Percentiles rank a stretch among this genome's conserved stretches.
Conservation (phyloP, 2,329 filamentous ascomycete genomes). For the Neofusicoccum kwambonambiense region DNA sequence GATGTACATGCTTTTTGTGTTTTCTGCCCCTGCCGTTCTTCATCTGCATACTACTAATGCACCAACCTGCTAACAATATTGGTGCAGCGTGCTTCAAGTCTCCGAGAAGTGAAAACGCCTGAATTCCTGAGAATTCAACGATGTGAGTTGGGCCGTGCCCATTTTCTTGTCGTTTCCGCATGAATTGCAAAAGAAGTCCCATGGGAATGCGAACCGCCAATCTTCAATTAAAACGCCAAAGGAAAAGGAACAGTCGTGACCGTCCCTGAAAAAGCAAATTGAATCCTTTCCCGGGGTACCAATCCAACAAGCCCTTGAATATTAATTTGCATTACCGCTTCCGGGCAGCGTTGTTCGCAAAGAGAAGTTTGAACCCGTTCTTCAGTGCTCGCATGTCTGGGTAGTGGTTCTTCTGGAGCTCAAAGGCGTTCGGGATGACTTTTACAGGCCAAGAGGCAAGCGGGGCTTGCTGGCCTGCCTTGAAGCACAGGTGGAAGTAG, state of each 20-base stretch:
- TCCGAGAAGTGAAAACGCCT: not conserved
- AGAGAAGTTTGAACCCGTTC: conserved; percentile 93
- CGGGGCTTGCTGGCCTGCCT: conserved; percentile 73
- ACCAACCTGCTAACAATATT: not conserved
- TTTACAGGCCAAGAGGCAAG: conserved; percentile 82
- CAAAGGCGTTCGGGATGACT: conserved; percentile 88
- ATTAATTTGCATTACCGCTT: not conserved
- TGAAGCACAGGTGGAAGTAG: conserved; percentile 96
- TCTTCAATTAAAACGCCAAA: conserved; percentile 7
- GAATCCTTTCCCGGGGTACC: not conserved
- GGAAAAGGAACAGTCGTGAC: not conserved
- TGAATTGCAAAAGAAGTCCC: not conserved
- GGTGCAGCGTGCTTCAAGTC: not conserved
- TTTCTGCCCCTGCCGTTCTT: not conserved
- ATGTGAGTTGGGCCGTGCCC: not conserved
- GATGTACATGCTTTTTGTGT: conserved; percentile 1
- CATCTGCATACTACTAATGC: not conserved
- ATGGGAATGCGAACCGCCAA: not conserved
- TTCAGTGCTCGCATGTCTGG: conserved; percentile 93
- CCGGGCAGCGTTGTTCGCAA: conserved; percentile 47
- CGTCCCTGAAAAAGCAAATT: not conserved
- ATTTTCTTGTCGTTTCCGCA: not conserved
- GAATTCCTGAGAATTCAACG: not conserved
- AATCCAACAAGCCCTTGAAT: not conserved
- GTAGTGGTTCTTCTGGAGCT: conserved; percentile 84